phyloP scores from a whole-genome alignment of 1,139 yeast species.

The Suhomyces bolitotheri region DNA sequence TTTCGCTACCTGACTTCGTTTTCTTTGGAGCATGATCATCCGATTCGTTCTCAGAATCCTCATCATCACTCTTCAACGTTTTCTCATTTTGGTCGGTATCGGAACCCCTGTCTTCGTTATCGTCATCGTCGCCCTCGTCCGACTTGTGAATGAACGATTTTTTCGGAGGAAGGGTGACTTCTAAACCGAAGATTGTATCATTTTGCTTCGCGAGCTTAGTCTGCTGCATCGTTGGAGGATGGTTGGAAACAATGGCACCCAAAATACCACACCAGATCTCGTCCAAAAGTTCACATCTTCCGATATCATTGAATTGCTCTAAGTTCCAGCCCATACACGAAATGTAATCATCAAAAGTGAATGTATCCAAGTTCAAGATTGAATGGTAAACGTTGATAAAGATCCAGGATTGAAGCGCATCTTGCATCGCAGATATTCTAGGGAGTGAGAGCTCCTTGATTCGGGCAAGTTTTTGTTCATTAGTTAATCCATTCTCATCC shows the following conservation, averaged over 20 bases:
- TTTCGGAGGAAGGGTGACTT: conserved; percentile 44
- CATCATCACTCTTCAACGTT: conserved; percentile 30
- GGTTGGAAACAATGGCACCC: conserved; percentile 45
- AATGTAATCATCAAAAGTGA: conserved; percentile 77
- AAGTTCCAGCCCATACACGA: conserved; percentile 61
- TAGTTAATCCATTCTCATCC: conserved; percentile 5
- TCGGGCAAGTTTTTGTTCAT: conserved; percentile 10
- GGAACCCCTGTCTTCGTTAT: conserved; percentile 25
- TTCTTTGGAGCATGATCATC: conserved; percentile 1
- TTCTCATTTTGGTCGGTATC: conserved; percentile 23
- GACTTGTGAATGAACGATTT: conserved; percentile 24
- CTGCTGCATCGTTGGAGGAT: conserved; percentile 29
- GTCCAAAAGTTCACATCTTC: conserved; percentile 58
- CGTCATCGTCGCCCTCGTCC: conserved; percentile 12
- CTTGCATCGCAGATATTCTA: conserved; percentile 26
- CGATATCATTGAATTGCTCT: conserved; percentile 42
- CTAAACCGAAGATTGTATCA: conserved; percentile 37
- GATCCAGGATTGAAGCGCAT: conserved; percentile 69
- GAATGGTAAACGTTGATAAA: conserved; percentile 71
- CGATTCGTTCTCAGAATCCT: conserved; percentile 18
- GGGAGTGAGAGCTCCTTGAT: conserved; percentile 23
- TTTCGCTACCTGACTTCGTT: conserved; percentile 7
- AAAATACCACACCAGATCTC: conserved; percentile 72
- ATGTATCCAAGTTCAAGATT: conserved; percentile 64
- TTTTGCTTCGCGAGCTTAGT: conserved; percentile 25